phyloP scores from a whole-genome alignment of 495 filamentous ascomycete genomes.

The Daldinia grandis region DNA sequence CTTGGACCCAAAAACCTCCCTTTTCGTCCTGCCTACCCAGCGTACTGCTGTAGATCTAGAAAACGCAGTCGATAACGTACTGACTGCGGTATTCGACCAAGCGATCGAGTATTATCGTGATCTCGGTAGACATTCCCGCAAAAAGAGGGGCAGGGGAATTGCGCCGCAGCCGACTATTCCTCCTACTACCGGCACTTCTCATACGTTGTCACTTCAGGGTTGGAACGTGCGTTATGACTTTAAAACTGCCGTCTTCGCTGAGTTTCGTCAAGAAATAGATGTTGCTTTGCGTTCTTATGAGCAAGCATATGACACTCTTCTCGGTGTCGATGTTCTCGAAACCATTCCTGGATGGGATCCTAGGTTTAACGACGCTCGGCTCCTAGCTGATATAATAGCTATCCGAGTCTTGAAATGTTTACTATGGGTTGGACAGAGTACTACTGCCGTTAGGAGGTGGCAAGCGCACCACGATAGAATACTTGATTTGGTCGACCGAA shows the following conservation, averaged over 20 bases:
- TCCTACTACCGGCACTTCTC: constrained; percentile 80
- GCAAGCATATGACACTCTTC: constrained; percentile 80
- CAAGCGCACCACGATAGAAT: constrained; percentile 73
- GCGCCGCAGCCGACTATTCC: constrained; percentile 85
- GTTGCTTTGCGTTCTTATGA: constrained; percentile 82
- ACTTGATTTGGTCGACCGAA: constrained; percentile 77
- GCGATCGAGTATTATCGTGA: constrained; percentile 89
- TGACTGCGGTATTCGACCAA: constrained; percentile 69
- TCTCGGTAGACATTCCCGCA: constrained; percentile 83
- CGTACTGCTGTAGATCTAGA: constrained; percentile 66
- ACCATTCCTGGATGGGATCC: constrained; percentile 86
- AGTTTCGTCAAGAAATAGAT: constrained; percentile 91
- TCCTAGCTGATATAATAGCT: constrained; percentile 80
- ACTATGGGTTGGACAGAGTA: constrained; percentile 77
- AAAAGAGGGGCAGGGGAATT: constrained; percentile 78
- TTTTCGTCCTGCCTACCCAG: constrained; percentile 64
- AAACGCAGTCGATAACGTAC: constrained; percentile 64
- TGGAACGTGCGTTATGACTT: constrained; percentile 95
- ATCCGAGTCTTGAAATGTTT: constrained; percentile 82
- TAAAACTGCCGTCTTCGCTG: constrained; percentile 87
- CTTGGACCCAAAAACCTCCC: constrained; percentile 75
- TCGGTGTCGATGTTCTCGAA: constrained; percentile 83
- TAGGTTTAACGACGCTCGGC: constrained; percentile 83
- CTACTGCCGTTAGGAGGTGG: constrained; percentile 80
- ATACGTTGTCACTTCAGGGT: constrained; percentile 80